phyloP scores from a whole-genome alignment of 257 asterid genomes.

The Jacaranda copaia region DNA sequence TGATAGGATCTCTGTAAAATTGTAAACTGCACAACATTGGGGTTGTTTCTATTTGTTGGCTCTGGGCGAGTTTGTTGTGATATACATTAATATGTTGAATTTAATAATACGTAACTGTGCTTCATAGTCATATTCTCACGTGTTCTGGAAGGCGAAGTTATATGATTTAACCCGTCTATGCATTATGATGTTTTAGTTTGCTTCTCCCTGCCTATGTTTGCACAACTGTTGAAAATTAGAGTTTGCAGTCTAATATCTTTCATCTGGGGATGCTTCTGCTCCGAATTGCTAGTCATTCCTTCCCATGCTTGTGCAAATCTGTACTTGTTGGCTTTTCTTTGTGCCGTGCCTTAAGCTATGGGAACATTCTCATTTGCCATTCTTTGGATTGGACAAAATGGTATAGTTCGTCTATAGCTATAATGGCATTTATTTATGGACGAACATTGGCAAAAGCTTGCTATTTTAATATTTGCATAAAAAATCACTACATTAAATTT shows the following conservation, averaged over 20 bases:
- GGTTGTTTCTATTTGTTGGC: not conserved
- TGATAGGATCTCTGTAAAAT: slow-evolving; percentile 18
- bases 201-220: not conserved
- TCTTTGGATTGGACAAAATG: too few species aligned
- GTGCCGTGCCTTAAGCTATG: too few species aligned
- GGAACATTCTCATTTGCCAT: too few species aligned
- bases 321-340: too few species aligned
- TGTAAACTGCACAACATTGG: not conserved
- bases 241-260: not conserved
- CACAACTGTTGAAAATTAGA: not conserved
- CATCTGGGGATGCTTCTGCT: too few species aligned
- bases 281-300: too few species aligned
- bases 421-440: too few species aligned
- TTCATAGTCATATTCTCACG: not conserved
- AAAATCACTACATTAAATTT: too few species aligned
- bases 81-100: not conserved
- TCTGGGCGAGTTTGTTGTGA: not conserved
- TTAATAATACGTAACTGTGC: not conserved
- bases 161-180: not conserved
- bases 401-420: too few species aligned
- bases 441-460: too few species aligned
- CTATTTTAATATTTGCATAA: too few species aligned
- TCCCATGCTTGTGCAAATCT: too few species aligned
- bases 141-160: not conserved
- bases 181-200: not conserved